phyloP scores from a whole-genome alignment of 2,329 filamentous ascomycete genomes.

The Aspergillus ochraceus region DNA sequence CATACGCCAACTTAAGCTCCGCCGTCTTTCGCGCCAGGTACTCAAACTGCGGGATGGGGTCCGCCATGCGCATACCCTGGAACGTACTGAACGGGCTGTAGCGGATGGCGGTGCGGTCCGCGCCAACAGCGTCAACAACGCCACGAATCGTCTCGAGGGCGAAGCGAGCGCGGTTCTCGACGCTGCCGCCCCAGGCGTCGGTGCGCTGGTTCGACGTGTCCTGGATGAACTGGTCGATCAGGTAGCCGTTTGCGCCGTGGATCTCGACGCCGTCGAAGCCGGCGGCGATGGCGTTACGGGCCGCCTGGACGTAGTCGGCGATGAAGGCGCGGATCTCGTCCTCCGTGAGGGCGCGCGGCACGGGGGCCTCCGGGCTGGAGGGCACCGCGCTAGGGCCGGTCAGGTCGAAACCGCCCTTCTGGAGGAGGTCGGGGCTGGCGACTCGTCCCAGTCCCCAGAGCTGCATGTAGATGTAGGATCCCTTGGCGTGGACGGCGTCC shows the following conservation, averaged over 20 bases:
- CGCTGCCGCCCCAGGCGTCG: constrained; percentile 52
- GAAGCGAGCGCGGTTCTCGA: constrained; percentile 56
- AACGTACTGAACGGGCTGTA: constrained; percentile 47
- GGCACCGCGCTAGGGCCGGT: constrained; percentile 25
- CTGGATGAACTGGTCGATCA: constrained; percentile 54
- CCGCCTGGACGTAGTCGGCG: constrained; percentile 45
- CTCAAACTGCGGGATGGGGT: constrained; percentile 64
- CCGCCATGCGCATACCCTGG: constrained; percentile 57
- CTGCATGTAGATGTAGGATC: constrained; percentile 61
- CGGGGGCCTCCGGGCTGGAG: constrained; percentile 22
- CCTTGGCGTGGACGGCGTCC: constrained; percentile 63
- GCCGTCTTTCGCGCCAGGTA: constrained; percentile 56
- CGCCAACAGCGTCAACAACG: constrained; percentile 46
- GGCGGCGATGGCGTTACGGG: constrained; percentile 54
- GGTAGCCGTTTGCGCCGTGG: constrained; percentile 52
- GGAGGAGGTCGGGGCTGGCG: constrained; percentile 39
- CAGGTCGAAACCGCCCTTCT: constrained; percentile 12
- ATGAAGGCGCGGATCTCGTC: constrained; percentile 48
- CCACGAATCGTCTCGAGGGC: constrained; percentile 52
- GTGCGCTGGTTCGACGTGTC: constrained; percentile 49
- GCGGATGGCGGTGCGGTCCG: constrained; percentile 47
- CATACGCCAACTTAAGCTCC: constrained; percentile 57
- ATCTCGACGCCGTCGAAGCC: constrained; percentile 57
- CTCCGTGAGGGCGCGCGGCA: constrained; percentile 33
- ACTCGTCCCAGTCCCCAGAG: constrained; percentile 63